phyloP scores from a whole-genome alignment of 2,329 filamentous ascomycete genomes.

The Magnaporthiopsis rhizophila region DNA sequence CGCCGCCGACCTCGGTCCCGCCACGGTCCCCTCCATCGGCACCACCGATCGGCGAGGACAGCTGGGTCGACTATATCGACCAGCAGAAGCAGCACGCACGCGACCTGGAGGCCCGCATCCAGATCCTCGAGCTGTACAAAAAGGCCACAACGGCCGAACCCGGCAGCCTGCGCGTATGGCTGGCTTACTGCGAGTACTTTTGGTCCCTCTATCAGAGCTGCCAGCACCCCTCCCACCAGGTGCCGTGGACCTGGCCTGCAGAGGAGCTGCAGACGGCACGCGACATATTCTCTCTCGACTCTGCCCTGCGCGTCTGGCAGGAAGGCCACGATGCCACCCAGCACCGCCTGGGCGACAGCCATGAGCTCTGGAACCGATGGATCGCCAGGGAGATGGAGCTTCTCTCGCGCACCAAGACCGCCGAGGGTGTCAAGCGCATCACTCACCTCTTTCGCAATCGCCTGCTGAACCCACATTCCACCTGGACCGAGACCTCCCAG shows the following conservation, averaged over 20 bases:
- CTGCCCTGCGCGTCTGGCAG: constrained; percentile 61
- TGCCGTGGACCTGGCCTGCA: constrained; percentile 48
- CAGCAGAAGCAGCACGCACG: constrained; percentile 56
- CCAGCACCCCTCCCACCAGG: constrained; percentile 41
- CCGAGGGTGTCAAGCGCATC: constrained; percentile 54
- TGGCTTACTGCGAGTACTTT: constrained; percentile 71
- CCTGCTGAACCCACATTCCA: constrained; percentile 62
- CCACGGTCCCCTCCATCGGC: constrained; percentile 12
- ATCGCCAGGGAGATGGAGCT: constrained; percentile 63
- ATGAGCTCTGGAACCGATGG: constrained; percentile 73
- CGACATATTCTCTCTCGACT: constrained; percentile 63
- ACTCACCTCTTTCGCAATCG: constrained; percentile 63
- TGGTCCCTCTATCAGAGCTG: constrained; percentile 61
- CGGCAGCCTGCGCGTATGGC: constrained; percentile 66
- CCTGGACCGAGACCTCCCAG: constrained; percentile 68
- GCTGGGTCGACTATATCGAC: constrained; percentile 70
- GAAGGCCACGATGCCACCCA: constrained; percentile 64
- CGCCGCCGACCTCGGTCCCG: constrained; percentile 5
- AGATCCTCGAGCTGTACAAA: constrained; percentile 64
- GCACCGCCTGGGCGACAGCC: constrained; percentile 69
- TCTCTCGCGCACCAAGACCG: constrained; percentile 46
- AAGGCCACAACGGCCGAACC: constrained; percentile 64
- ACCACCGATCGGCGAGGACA: constrained; percentile 61
- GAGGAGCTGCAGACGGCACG: constrained; percentile 63
- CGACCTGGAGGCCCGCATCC: constrained; percentile 59